Evolutionary conservation across 495 filamentous ascomycete genomes (phyloP), one percentile per base, ranked within the genome.

Genomic region (Polyplosphaeria fusca): DNA sequence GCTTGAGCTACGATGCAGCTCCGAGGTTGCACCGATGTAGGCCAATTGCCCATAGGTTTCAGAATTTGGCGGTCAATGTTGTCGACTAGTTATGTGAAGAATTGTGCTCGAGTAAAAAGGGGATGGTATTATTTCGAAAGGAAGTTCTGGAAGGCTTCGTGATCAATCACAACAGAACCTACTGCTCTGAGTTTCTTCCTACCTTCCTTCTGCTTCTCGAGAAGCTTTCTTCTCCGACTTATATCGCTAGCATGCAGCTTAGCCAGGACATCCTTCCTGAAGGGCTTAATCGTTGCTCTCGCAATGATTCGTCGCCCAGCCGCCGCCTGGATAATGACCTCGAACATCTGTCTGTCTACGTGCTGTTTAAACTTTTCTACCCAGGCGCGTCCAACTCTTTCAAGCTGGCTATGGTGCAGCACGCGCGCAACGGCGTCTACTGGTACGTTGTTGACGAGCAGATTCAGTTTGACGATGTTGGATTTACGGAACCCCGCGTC

Each of bases 161-260:
- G 88, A 43, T 97, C 91, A 72, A 98, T 97, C 24, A 87, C 78
- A 5, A 98, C 89, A 64, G 95, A 85, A 19, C 83, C 85, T 18
- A 86, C 81, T 1, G 82, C 73, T 51, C 80, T 80, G 53, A 97
- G 71, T 73, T 83, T 87, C 81, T 96, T 97, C 54, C 89, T 80
- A 1, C 93, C 93, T 62, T 92, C 92, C 75, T 98, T 98, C 72
- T 98, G 93, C 77, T 91, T 95, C 74, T 97, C 92, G 38, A 98
- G 68, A 59, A 98, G 70, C 73, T 98, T 98, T 66, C 83, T 79
- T 43, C 91, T 79, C 28, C 93, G 77, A 9, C 80, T 81, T 16
- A 95, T 79, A 74, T 98, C 93, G 62, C 84, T 86, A 7, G 94
- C 93, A 68, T 98, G 95, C 53, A 98, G 77, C 71, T 98, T 98